Evolutionary conservation across 106 monocot genomes (phyloP), one percentile per base, ranked within the genome.

Genomic region (Dendrobium officinale): DNA sequence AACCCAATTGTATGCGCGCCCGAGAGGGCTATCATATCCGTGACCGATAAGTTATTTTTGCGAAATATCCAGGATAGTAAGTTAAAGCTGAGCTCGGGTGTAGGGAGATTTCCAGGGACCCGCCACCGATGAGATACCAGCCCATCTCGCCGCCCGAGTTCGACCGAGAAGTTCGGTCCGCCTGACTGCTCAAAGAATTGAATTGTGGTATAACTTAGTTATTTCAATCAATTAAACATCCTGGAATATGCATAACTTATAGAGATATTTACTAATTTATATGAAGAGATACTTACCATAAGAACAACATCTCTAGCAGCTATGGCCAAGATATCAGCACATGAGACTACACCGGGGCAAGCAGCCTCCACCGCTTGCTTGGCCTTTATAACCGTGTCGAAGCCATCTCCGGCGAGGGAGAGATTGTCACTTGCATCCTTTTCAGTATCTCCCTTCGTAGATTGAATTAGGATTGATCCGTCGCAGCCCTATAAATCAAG

Each of bases 321-420:
- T 9, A 95, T 67, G 22, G 95, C 89, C 44, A 95, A 59, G 19
- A 93, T 85, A 77, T 93, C 95, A 78, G 95, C 91, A 67, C 95
- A 93, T 40, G 95, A 95, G 72, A 95, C 93, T 24, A 81, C 85
- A 75, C 84, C 81, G 19, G 80, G 58, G 86, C 95, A 95, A 54
- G 42, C 77, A 7, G 80, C 81, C 43, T 95, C 95, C 3, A 95
- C 86, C 0, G 91, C 95, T 17, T 79, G 84, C 82, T 95, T 95
- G 31, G 93, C 93, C 67, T 82, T 84, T 56, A 86, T 51, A 7
- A 95, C 84, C 6, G 91, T 88, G 81, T 91, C 87, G 78, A 92
- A 95, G 0, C 88, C 94, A 27, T 94, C 91, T 0, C 88, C 86
- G 19, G 82, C 83, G 9, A 93, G 85, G 1, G 91, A 89, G 9